phyloP scores from a whole-genome alignment of 164 flowering plant genomes.

The Umbellularia californica region DNA sequence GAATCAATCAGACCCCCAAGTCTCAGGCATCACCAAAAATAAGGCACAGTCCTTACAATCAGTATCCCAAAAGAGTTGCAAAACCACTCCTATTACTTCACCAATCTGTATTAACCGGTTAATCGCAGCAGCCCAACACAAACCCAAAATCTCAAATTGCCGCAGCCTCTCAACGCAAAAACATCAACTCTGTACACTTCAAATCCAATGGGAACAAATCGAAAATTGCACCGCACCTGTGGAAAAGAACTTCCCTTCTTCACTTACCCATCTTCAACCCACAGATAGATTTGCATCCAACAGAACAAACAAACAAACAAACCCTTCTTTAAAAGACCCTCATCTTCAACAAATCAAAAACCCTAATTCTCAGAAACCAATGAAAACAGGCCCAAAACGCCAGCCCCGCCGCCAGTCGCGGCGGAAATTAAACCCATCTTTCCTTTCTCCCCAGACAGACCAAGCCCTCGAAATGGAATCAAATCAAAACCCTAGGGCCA shows the following conservation, averaged over 20 bases:
- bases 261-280: conserved; percentile 33
- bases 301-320: conserved; percentile 12
- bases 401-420: conserved; percentile 9
- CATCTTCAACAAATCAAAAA: conserved; percentile 17
- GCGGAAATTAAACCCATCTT: conserved; percentile 14
- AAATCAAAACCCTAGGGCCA: not conserved
- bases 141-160: conserved; percentile 1
- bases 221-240: not conserved
- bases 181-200: conserved; percentile 10
- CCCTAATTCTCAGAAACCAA: not conserved
- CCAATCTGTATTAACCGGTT: no score
- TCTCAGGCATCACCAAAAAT: not conserved
- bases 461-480: conserved; percentile 18
- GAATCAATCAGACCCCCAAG: conserved; percentile 1
- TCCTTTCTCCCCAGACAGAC: not conserved
- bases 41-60: not conserved
- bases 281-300: conserved; percentile 22
- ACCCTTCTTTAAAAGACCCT: conserved; percentile 27
- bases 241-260: conserved; percentile 2
- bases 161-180: not conserved
- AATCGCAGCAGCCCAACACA: not conserved
- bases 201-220: not conserved
- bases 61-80: not conserved
- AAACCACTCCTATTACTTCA: not conserved
- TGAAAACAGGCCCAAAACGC: not conserved